phyloP scores from a whole-genome alignment of 1,284 basidiomycete genomes.

The Cryptococcus sp. region DNA sequence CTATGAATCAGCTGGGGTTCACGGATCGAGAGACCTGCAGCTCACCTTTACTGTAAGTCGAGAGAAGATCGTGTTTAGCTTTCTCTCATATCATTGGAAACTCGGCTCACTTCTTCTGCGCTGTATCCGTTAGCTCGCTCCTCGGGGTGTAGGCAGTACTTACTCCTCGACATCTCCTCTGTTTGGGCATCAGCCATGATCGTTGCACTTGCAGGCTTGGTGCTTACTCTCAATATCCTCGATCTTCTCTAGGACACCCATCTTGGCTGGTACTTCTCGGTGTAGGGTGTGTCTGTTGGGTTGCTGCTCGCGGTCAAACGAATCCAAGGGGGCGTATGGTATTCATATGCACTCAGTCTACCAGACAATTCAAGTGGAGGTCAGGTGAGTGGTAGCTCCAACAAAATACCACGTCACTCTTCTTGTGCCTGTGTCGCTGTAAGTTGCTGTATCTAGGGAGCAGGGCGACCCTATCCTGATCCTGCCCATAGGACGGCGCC shows the following conservation, averaged over 20 bases:
- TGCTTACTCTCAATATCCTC: slow-evolving; percentile 87
- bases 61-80: background rate
- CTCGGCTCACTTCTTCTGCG: slow-evolving; percentile 81
- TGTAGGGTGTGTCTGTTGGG: background rate
- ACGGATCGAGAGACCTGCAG: background rate
- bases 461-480: too few relatives aligned
- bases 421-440: too few relatives aligned
- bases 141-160: slow-evolving; percentile 42
- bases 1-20: slow-evolving; percentile 51
- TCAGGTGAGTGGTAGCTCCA: background rate
- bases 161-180: slow-evolving; percentile 95
- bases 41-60: slow-evolving; percentile 17
- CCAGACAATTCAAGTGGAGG: background rate
- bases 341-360: background rate
- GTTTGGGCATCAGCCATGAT: slow-evolving; percentile 8
- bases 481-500: too few relatives aligned
- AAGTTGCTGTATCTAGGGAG: too few relatives aligned
- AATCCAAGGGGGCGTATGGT: too few relatives aligned
- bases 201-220: slow-evolving; percentile 2
- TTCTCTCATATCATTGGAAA: background rate
- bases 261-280: slow-evolving; percentile 40
- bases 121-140: slow-evolving; percentile 48
- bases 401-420: background rate
- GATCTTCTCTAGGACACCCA: slow-evolving; percentile 93
- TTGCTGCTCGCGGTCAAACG: too few relatives aligned